Evolutionary conservation across 129 eudicot species (phyloP).

Genomic region (carrot (Daucus carota)): DH1_v3.0 NC_030387.2:3590001-3590500

Average conservation of each 20-base stretch:
- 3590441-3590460: too few relatives aligned
- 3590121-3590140: conserved; percentile 44
- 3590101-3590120: conserved; percentile 55
- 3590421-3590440: too few relatives aligned
- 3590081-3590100: conserved; percentile 80
- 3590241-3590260: background rate
- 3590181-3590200: conserved; percentile 28
- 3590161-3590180: conserved; percentile 49
- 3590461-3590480: too few relatives aligned
- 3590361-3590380: too few relatives aligned
- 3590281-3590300: too few relatives aligned
- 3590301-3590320: too few relatives aligned
- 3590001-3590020: conserved; percentile 40
- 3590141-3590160: conserved; percentile 50
- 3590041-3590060: conserved; percentile 73
- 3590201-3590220: background rate
- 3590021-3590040: conserved; percentile 79
- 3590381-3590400: too few relatives aligned
- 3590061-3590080: conserved; percentile 63
- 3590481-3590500: too few relatives aligned
- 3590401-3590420: too few relatives aligned
- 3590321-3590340: too few relatives aligned
- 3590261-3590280: too few relatives aligned
- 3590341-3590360: too few relatives aligned
- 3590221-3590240: background rate